Percentiles rank a stretch among this genome's conserved stretches.
Evolutionary conservation across 1,284 basidiomycete genomes (phyloP).

Genomic region (Malassezia pachydermatis): DNA sequence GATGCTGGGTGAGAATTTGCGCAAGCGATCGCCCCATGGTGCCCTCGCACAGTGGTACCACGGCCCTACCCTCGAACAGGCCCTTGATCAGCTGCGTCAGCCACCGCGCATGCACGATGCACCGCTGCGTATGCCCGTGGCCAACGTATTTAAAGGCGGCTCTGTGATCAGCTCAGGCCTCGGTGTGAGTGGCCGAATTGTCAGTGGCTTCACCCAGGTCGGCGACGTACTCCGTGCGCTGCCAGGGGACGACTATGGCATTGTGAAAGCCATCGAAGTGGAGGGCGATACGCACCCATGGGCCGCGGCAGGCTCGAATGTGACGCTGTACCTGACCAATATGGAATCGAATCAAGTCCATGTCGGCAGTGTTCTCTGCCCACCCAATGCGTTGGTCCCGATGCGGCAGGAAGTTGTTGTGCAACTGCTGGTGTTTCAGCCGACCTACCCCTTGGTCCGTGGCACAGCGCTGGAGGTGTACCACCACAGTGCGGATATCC

Average conservation of each 20-base stretch:
- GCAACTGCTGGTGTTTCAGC: slow-evolving; percentile 85
- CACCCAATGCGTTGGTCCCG: slow-evolving; percentile 58
- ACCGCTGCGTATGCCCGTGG: slow-evolving; percentile 75
- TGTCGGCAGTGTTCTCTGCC: slow-evolving; percentile 82
- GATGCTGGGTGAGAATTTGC: slow-evolving; percentile 69
- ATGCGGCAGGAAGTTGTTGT: slow-evolving; percentile 69
- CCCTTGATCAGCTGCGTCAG: slow-evolving; percentile 65
- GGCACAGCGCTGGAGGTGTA: slow-evolving; percentile 75
- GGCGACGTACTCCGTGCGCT: slow-evolving; percentile 76
- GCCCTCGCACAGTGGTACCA: slow-evolving; percentile 65
- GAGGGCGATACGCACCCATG: slow-evolving; percentile 71
- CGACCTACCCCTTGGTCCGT: slow-evolving; percentile 73
- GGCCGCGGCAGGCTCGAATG: slow-evolving; percentile 82
- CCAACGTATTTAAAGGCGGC: slow-evolving; percentile 81
- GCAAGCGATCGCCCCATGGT: slow-evolving; percentile 52
- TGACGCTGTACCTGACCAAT: slow-evolving; percentile 68
- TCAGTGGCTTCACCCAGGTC: slow-evolving; percentile 77
- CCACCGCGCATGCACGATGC: slow-evolving; percentile 61
- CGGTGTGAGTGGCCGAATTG: slow-evolving; percentile 75
- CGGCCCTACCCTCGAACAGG: slow-evolving; percentile 72
- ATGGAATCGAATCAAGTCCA: slow-evolving; percentile 74
- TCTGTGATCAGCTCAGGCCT: slow-evolving; percentile 62
- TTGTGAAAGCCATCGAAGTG: slow-evolving; percentile 77
- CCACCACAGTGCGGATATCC: slow-evolving; percentile 84
- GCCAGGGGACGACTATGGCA: slow-evolving; percentile 79